Evolutionary conservation across 176 grass and related monocot species (phyloP), one percentile per base, ranked within the genome.

Genomic region (Ensete ventricosum): DNA sequence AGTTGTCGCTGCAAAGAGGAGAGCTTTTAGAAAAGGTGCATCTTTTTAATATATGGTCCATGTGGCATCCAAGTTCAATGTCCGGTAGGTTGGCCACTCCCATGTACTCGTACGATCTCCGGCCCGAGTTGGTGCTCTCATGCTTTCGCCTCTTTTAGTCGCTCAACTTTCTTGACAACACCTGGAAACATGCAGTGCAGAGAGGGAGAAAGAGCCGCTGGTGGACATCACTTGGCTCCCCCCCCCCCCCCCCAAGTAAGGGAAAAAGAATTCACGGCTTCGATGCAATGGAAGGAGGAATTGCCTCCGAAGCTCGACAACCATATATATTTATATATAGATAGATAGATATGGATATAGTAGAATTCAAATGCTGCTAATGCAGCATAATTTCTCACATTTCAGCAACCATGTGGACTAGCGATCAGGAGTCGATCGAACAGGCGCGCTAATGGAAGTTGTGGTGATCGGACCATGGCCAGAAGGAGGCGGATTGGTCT

Each of bases 401-500:
- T 62, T 62, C 57, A 62, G 57, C 57, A 62, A 17, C 9, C 57
- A 17, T 57, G 54, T 16, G 13, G 54, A 11, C 54, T 23, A 57
- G 13, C 54, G 54, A 57, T 57, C 9, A 57, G 12, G 16, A 13
- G 6, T 1, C 13, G 17, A 19, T 19, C 20, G 17, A 20, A 58
- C 11, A 62, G 48, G 22, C 17, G 12, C 9, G 19, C 51, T 43
- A 71, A 21, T 71, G 69, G 69, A 51, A 71, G 34, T 19, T 52
- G 50, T 53, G 69, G 48, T 71, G 69, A 22, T 71, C 69, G 0
- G 69, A 4, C 69, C 69, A 71, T 71, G 69, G 50, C 69, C 69
- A 71, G 48, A 71, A 71, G 16, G 69, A 71, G 21, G 69, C 43
- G 51, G 69, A 20, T 13, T 71, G 69, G 49, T 71, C 69, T 19